Evolutionary conservation across 208 protist species (phyloP), one percentile per base, ranked within the genome.

Genomic region (Acanthamoeba castellanii): DNA sequence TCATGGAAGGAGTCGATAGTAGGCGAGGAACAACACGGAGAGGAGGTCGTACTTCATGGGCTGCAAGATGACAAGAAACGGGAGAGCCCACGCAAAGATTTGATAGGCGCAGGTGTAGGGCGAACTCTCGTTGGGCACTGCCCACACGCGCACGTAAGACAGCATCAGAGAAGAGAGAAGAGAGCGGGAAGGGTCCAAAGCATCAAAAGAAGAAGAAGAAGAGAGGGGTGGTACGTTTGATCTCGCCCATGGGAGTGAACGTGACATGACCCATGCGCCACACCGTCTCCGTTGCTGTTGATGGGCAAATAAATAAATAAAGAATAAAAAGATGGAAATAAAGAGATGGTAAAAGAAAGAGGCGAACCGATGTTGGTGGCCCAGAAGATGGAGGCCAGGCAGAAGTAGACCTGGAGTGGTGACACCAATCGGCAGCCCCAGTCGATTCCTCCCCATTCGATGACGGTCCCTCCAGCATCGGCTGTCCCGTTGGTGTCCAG

Each of bases 181-280:
- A n/a, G 61, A 68, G 59, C 59, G 37, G 37, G 37, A 42, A 3
- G 37, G 37, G 3, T 3, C 3, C 3, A 3, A 42, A 42, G 37
- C 37, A 42, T 42, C 37, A 42, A 42, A 64, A 0, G 0, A 64
- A 27, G 57, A 64, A 27, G 57, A 64, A 64, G 14, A 11, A 42
- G 8, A 68, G 4, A 30, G 61, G 32, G 16, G 5, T 3, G 42
- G 78, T 59, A 85, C 78, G 45, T n/a, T 92, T 92, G 47, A 92
- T 92, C 85, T 92, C 85, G 55, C 85, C 85, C 85, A 92, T 76
- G 37, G 85, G 85, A 9, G 85, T 92, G 85, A 92, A 92, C 3
- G 85, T 92, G 30, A 92, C 64, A 14, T 92, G 85, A 8, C 59
- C 64, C 85, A 92, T 66, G 13, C 85, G 85, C 85, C 85, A 92